phyloP scores from a whole-genome alignment of 257 asterid species.

The Nicotiana sylvestris region DNA sequence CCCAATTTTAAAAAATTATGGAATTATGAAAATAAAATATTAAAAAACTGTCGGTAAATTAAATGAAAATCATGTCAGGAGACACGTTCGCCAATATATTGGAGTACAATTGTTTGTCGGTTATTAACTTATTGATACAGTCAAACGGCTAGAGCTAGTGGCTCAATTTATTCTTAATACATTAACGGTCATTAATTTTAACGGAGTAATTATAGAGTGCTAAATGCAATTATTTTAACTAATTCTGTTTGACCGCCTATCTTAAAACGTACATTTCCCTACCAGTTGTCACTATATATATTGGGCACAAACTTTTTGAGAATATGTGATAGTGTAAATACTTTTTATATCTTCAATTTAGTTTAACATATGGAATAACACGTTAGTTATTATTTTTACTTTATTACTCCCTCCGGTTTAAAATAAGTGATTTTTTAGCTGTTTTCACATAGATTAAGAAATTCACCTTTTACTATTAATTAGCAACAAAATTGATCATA shows the following conservation, averaged over 20 bases:
- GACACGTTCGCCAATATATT: not conserved
- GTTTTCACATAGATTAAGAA: no score
- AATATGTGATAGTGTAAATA: no score
- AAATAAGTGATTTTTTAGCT: no score
- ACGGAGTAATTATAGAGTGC: not conserved
- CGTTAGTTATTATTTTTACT: no score
- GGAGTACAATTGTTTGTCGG: not conserved
- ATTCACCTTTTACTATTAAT: no score
- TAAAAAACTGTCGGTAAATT: not conserved
- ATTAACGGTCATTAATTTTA: not conserved
- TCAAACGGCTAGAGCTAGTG: constrained; percentile 9
- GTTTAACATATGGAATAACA: no score
- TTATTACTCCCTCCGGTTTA: no score
- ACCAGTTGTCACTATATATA: not conserved
- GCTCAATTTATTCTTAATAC: not conserved
- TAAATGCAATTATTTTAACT: not conserved
- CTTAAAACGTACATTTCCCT: not conserved
- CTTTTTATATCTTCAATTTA: no score
- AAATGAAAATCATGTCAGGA: not conserved
- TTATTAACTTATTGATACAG: not conserved
- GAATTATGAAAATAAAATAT: not conserved
- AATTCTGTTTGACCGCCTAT: not conserved
- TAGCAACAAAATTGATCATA: no score
- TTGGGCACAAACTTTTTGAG: no score
- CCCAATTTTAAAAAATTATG: no score